Evolutionary conservation across 1,139 yeast genomes (phyloP).

Genomic region (Geotrichum bryndzae): DNA sequence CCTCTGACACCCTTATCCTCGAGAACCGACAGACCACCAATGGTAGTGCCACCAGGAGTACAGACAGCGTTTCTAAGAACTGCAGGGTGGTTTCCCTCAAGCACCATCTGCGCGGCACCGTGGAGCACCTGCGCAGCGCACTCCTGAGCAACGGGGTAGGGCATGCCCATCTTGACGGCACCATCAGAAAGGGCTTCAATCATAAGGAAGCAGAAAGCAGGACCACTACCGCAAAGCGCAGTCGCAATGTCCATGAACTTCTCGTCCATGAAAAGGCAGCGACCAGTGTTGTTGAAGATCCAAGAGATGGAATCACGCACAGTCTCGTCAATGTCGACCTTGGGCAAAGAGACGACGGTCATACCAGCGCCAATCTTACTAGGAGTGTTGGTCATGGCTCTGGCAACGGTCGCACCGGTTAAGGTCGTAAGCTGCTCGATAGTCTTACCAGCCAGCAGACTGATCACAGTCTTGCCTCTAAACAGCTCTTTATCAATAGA

Average conservation of each 20-base stretch:
- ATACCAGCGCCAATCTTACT: slow-evolving; percentile 86
- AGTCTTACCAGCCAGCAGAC: slow-evolving; percentile 90
- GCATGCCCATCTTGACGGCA: slow-evolving; percentile 91
- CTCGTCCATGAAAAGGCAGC: slow-evolving; percentile 43
- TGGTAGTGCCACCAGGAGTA: slow-evolving; percentile 98
- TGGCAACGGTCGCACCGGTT: slow-evolving; percentile 54
- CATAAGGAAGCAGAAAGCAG: slow-evolving; percentile 86
- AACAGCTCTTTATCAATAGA: slow-evolving; percentile 40
- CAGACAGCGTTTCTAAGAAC: slow-evolving; percentile 82
- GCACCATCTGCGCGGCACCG: slow-evolving; percentile 92
- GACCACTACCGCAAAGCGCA: slow-evolving; percentile 92
- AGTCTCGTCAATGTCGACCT: slow-evolving; percentile 43
- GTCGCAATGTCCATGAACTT: slow-evolving; percentile 96
- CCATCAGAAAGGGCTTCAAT: slow-evolving; percentile 92
- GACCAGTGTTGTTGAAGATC: slow-evolving; percentile 55
- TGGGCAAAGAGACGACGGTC: slow-evolving; percentile 61
- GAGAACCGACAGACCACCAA: slow-evolving; percentile 88
- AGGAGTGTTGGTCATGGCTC: slow-evolving; percentile 98
- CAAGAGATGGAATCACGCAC: slow-evolving; percentile 47
- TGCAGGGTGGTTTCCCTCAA: slow-evolving; percentile 79
- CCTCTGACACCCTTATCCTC: slow-evolving; percentile 89
- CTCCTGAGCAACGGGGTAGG: slow-evolving; percentile 72
- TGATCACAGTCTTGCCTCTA: slow-evolving; percentile 60
- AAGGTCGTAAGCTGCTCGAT: slow-evolving; percentile 56
- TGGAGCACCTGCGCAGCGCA: slow-evolving; percentile 95